These are phyloP conservation scores for Agaricus bisporus DNA, from an alignment of 768 basidiomycete species.

Conservation along the genomic window DNA sequence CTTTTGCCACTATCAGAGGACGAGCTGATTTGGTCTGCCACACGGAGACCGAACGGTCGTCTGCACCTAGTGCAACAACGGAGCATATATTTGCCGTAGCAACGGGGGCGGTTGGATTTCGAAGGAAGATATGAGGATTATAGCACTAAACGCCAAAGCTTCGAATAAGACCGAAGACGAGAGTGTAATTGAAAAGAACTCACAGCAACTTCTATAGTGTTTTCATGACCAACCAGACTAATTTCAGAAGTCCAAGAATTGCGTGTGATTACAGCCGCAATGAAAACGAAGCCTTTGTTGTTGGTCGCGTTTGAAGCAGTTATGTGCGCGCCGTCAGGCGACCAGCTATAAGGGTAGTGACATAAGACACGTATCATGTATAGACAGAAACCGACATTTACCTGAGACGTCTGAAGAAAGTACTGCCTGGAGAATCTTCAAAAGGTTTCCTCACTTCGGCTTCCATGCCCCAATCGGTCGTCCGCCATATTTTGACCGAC, in stretches of 20 bases:
- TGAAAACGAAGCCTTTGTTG: slow-evolving; percentile 93
- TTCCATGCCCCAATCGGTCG: slow-evolving; percentile 85
- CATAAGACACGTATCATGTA: not conserved
- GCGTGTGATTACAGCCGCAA: slow-evolving; percentile 90
- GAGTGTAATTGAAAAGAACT: slow-evolving; percentile 20
- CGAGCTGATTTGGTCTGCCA: slow-evolving; percentile 94
- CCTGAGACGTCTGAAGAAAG: slow-evolving; percentile 91
- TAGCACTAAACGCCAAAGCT: slow-evolving; percentile 53
- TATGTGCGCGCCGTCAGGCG: slow-evolving; percentile 97
- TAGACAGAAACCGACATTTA: slow-evolving; percentile 19
- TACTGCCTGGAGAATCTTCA: slow-evolving; percentile 88
- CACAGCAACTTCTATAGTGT: slow-evolving; percentile 93
- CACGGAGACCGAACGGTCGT: slow-evolving; percentile 89
- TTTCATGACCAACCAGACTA: slow-evolving; percentile 94
- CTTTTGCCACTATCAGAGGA: slow-evolving; percentile 88
- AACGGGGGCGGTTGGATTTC: slow-evolving; percentile 60
- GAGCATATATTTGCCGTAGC: slow-evolving; percentile 83
- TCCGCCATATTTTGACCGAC: slow-evolving; percentile 95
- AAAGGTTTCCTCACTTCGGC: slow-evolving; percentile 87
- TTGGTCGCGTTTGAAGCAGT: slow-evolving; percentile 98
- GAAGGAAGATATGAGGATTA: slow-evolving; percentile 91
- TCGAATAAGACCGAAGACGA: not conserved
- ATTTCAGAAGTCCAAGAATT: slow-evolving; percentile 89
- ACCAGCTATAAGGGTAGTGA: slow-evolving; percentile 66
- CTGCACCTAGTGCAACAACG: slow-evolving; percentile 89